phyloP scores from a whole-genome alignment of 2,329 filamentous ascomycete genomes.

The Arthroderma sp. region DNA sequence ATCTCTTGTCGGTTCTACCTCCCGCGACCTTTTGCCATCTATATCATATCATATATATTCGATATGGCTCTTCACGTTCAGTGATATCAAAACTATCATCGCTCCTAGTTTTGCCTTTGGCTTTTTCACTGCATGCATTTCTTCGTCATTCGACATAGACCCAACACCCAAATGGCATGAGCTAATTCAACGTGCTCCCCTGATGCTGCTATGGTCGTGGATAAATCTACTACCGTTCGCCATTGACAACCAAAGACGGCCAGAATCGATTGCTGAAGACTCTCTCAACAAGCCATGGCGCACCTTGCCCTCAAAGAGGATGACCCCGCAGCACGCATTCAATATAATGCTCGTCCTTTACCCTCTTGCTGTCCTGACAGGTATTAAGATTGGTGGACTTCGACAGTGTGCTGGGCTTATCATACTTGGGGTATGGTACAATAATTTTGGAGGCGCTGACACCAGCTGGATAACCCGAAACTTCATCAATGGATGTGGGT shows the following conservation, averaged over 20 bases:
- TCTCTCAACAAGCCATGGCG: conserved; percentile 33
- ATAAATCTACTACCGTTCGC: conserved; percentile 28
- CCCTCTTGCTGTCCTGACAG: conserved; percentile 16
- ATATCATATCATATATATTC: neutral
- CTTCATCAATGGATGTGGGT: conserved; percentile 19
- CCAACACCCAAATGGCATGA: neutral
- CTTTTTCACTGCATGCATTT: conserved; percentile 19
- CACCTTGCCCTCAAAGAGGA: conserved; percentile 21
- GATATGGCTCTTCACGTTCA: conserved; percentile 18
- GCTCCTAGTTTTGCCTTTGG: conserved; percentile 19
- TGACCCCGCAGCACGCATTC: conserved; percentile 17
- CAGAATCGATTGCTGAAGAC: conserved; percentile 29
- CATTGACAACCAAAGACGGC: conserved; percentile 31
- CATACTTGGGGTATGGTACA: conserved; percentile 31
- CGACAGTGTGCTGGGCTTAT: conserved; percentile 23
- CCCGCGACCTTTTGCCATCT: neutral
- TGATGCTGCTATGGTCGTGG: conserved; percentile 20
- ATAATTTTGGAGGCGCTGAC: conserved; percentile 27
- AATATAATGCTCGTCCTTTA: conserved; percentile 19
- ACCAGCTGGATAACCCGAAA: conserved; percentile 18
- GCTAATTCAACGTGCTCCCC: conserved; percentile 10
- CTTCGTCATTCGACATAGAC: conserved; percentile 9
- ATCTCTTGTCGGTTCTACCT: neutral
- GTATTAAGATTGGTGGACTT: conserved; percentile 17
- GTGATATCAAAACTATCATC: conserved; percentile 18